phyloP scores from a whole-genome alignment of 192 early-diverging fungal genomes.

The Coemansia sp. region DNA sequence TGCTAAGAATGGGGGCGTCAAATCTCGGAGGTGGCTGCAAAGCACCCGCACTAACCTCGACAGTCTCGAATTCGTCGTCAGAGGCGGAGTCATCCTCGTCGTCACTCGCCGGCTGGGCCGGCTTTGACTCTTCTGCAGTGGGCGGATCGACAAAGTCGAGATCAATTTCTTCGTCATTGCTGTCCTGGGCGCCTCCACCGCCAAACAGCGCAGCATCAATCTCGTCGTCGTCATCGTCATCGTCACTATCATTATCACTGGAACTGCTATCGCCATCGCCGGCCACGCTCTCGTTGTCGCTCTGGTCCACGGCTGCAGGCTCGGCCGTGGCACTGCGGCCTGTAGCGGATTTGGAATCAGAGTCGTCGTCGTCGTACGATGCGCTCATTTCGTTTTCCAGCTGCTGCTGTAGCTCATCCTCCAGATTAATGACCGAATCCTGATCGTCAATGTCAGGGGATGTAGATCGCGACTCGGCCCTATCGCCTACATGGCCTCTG shows the following conservation, averaged over 20 bases:
- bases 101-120: not conserved
- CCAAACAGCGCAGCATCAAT: constrained; percentile 45
- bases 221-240: constrained; percentile 21
- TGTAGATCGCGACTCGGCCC: constrained; percentile 28
- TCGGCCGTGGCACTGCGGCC: constrained; percentile 25
- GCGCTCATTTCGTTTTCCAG: constrained; percentile 56
- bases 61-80: constrained; percentile 56
- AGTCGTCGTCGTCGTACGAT: constrained; percentile 35
- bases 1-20: not conserved
- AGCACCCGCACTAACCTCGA: constrained; percentile 21
- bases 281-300: constrained; percentile 3
- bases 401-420: constrained; percentile 56
- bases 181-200: constrained; percentile 28
- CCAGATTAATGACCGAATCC: constrained; percentile 41
- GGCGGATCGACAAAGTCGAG: constrained; percentile 47
- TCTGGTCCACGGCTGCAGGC: constrained; percentile 1
- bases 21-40: not conserved
- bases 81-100: constrained; percentile 51
- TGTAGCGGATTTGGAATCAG: constrained; percentile 27
- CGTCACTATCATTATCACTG: not conserved
- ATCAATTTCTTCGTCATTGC: constrained; percentile 34
- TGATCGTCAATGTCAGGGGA: constrained; percentile 41
- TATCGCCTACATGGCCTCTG: constrained; percentile 19
- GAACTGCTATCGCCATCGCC: constrained; percentile 2
- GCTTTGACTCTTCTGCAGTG: not conserved